phyloP scores from a whole-genome alignment of 768 basidiomycete genomes.

The Panus rudis region DNA sequence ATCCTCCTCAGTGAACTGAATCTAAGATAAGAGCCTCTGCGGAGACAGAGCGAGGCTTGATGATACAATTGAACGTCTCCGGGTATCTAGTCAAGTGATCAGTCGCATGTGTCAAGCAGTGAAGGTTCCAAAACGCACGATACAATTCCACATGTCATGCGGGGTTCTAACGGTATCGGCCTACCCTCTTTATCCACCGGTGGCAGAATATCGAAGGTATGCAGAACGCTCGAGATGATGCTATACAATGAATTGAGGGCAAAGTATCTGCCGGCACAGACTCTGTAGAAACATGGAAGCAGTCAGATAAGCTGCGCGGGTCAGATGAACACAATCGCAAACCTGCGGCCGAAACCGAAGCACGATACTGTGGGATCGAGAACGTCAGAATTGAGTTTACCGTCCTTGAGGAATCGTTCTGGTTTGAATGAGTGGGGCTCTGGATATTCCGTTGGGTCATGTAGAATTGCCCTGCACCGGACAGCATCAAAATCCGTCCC shows the following conservation, averaged over 20 bases:
- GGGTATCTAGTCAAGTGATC: slow-evolving; percentile 1
- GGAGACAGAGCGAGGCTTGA: slow-evolving; percentile 6
- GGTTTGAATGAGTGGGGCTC: slow-evolving; percentile 42
- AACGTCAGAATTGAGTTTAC: slow-evolving; percentile 3
- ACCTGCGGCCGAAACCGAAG: slow-evolving; percentile 3
- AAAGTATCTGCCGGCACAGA: slow-evolving; percentile 13
- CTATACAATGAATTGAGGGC: slow-evolving; percentile 7
- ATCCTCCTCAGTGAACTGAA: too few species aligned
- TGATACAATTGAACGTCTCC: slow-evolving; percentile 3
- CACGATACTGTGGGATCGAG: slow-evolving; percentile 2
- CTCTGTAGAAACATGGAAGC: background rate
- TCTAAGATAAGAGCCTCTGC: slow-evolving; percentile 1
- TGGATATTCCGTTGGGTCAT: slow-evolving; percentile 42
- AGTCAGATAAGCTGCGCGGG: background rate
- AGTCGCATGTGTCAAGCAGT: background rate
- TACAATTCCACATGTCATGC: background rate
- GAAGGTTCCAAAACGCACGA: background rate
- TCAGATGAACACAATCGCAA: background rate
- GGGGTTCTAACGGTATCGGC: slow-evolving; percentile 15
- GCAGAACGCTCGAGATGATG: slow-evolving; percentile 8
- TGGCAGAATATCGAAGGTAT: slow-evolving; percentile 5
- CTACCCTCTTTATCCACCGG: background rate
- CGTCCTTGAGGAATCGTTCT: slow-evolving; percentile 30
- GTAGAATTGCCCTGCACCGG: slow-evolving; percentile 21
- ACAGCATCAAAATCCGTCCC: too few species aligned